Conservation (phyloP, 83 land plant genomes). For the Picea abies region DNA sequence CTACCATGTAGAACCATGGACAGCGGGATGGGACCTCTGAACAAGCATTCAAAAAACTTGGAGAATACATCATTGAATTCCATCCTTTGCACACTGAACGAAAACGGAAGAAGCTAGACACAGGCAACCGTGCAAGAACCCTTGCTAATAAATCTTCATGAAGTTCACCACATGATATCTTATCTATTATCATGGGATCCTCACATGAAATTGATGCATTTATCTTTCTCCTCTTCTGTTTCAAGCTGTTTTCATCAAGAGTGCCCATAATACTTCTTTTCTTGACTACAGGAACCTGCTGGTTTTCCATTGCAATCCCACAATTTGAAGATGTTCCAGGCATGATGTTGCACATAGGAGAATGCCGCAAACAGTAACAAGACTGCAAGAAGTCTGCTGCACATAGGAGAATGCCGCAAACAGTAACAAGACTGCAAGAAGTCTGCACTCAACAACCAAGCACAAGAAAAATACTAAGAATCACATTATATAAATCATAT, state of each 20-base stretch:
- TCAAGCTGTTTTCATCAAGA: not conserved
- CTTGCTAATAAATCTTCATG: slow-evolving; percentile 53
- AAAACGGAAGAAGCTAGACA: slow-evolving; percentile 46
- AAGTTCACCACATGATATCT: slow-evolving; percentile 29
- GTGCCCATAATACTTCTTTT: not conserved
- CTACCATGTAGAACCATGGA: slow-evolving; percentile 66
- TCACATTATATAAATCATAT: not conserved
- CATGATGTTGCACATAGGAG: not conserved
- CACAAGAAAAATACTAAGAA: not conserved
- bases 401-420: not conserved
- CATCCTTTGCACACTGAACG: slow-evolving; percentile 65
- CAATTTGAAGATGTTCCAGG: not conserved
- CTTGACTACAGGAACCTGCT: not conserved
- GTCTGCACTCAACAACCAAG: not conserved
- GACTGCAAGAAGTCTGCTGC: not conserved
- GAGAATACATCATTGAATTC: slow-evolving; percentile 43
- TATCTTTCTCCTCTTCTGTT: not conserved
- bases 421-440: not conserved
- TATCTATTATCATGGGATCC: not conserved
- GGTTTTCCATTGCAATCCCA: slow-evolving; percentile 5
- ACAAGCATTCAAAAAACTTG: slow-evolving; percentile 50
- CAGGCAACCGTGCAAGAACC: slow-evolving; percentile 53
- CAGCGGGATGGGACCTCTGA: slow-evolving; percentile 34
- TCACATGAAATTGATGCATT: not conserved
- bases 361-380: not conserved